A percentile compares a stretch with the other conserved stretches of the same genome.
phyloP scores from a whole-genome alignment of 2,329 filamentous ascomycete species.

The Thielaviopsis populi region DNA sequence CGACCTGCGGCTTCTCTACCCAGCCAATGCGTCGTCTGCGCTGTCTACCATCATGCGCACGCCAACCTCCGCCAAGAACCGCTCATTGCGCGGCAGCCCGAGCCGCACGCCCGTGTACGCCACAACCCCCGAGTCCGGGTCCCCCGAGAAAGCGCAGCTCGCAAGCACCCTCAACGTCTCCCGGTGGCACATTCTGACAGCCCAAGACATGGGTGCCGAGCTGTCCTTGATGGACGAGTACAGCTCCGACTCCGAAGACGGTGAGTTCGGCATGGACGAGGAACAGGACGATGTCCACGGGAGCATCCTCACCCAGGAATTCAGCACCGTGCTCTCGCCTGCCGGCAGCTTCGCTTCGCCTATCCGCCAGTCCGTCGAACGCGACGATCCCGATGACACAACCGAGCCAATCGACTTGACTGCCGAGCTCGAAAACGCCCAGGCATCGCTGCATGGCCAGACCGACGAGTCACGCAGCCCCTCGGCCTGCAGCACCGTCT shows the following conservation, averaged over 20 bases:
- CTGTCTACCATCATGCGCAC: slow-evolving; percentile 11
- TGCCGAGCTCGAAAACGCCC: background rate
- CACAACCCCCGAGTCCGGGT: background rate
- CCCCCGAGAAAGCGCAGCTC: slow-evolving; percentile 11
- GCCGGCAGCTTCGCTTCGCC: slow-evolving; percentile 9
- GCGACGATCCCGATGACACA: background rate
- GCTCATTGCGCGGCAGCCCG: slow-evolving; percentile 7
- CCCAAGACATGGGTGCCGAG: slow-evolving; percentile 7
- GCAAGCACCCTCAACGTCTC: slow-evolving; percentile 12
- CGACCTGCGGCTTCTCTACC: slow-evolving; percentile 31
- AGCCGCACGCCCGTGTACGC: slow-evolving; percentile 8
- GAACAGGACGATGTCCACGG: slow-evolving; percentile 1
- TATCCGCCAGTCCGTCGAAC: slow-evolving; percentile 1
- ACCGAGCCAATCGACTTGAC: background rate
- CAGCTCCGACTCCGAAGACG: slow-evolving; percentile 5
- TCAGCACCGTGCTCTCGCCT: slow-evolving; percentile 14
- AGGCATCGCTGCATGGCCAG: background rate
- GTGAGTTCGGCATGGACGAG: background rate
- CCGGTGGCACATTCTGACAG: slow-evolving; percentile 11
- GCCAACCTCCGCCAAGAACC: slow-evolving; percentile 7
- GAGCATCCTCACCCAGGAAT: slow-evolving; percentile 13
- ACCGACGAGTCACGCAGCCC: slow-evolving; percentile 1
- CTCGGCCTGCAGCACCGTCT: slow-evolving; percentile 29
- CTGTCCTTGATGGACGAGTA: background rate
- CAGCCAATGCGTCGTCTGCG: slow-evolving; percentile 3